These are phyloP conservation scores for Candida chilensis DNA, from an alignment of 805 yeast species.

Conservation along the genomic window DNA sequence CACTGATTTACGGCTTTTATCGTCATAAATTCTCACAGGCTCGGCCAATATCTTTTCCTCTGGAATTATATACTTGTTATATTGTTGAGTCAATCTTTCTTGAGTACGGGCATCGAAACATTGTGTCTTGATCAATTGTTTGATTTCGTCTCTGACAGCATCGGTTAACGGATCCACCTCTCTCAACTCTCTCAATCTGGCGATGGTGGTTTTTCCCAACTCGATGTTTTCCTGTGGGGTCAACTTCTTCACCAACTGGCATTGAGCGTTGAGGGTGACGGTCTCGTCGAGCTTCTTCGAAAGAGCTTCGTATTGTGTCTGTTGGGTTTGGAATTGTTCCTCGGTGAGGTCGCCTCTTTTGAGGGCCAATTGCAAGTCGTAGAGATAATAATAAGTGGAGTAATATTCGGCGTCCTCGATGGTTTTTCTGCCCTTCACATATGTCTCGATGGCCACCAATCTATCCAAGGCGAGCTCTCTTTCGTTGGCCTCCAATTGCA, in stretches of 20 bases:
- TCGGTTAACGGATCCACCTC: constrained; percentile 17
- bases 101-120: constrained; percentile 27
- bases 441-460: constrained; percentile 42
- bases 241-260: constrained; percentile 27
- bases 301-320: constrained; percentile 22
- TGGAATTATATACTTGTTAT: constrained; percentile 48
- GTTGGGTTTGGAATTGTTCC: constrained; percentile 11
- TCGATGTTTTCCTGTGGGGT: constrained; percentile 15
- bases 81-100: constrained; percentile 31
- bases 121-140: constrained; percentile 29
- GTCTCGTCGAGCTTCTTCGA: constrained; percentile 30
- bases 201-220: constrained; percentile 10
- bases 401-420: constrained; percentile 48
- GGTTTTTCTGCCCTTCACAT: constrained; percentile 49
- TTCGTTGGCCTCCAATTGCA: constrained; percentile 18
- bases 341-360: constrained; percentile 23
- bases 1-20: too few species aligned
- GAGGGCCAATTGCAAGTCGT: constrained; percentile 30
- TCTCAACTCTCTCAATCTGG: constrained; percentile 9
- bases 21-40: too few species aligned
- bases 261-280: constrained; percentile 37
- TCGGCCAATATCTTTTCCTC: too few species aligned
- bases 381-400: constrained; percentile 41
- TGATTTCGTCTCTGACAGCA: constrained; percentile 30
- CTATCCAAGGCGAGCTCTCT: constrained; percentile 36